Evolutionary conservation across 2,329 filamentous ascomycete species (phyloP).

Genomic region (Colletotrichum coccodes): DNA sequence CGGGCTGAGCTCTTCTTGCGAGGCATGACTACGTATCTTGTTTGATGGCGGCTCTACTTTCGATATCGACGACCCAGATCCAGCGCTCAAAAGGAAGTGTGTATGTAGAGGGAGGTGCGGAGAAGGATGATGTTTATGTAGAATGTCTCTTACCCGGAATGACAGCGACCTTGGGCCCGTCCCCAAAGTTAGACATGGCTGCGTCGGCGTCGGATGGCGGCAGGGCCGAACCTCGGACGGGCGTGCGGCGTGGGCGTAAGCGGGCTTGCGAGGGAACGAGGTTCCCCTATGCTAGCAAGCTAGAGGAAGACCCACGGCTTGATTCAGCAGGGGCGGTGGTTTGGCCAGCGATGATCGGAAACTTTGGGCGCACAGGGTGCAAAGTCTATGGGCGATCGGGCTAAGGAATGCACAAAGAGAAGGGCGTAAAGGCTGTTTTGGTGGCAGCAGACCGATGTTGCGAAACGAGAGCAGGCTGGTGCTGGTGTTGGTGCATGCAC

Average conservation of each 20-base stretch:
- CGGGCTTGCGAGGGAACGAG: slow-evolving; percentile 1
- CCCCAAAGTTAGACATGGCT: slow-evolving; percentile 32
- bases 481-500: not conserved
- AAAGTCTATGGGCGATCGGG: slow-evolving; percentile 19
- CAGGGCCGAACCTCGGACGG: slow-evolving; percentile 26
- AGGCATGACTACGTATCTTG: slow-evolving; percentile 19
- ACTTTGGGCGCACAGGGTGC: slow-evolving; percentile 29
- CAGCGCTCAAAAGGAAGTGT: not conserved
- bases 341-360: slow-evolving; percentile 19
- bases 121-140: slow-evolving; percentile 13
- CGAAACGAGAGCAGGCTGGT: slow-evolving; percentile 23
- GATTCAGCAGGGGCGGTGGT: slow-evolving; percentile 20
- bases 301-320: slow-evolving; percentile 18
- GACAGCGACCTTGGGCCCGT: slow-evolving; percentile 26
- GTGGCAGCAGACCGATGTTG: slow-evolving; percentile 12
- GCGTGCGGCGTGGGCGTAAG: slow-evolving; percentile 23
- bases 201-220: slow-evolving; percentile 26
- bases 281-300: slow-evolving; percentile 1
- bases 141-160: slow-evolving; percentile 27
- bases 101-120: not conserved
- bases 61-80: not conserved
- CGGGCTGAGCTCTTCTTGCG: slow-evolving; percentile 29
- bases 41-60: not conserved
- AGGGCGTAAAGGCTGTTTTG: slow-evolving; percentile 19
- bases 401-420: slow-evolving; percentile 20